phyloP scores from a whole-genome alignment of 2,329 filamentous ascomycete genomes.

The Aureobasidium vineae region DNA sequence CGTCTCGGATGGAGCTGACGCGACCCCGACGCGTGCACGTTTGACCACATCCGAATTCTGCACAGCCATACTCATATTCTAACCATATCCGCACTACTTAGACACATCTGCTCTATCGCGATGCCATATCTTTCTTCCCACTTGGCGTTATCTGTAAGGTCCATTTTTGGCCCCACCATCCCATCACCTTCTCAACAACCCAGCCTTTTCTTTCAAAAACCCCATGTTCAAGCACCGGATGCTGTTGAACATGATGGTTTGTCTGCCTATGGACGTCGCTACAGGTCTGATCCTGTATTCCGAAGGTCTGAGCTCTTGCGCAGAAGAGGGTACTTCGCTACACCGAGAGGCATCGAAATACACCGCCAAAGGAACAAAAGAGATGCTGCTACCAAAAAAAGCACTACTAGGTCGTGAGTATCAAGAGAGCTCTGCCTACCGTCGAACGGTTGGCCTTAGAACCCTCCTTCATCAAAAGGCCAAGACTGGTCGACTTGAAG shows the following conservation, averaged over 20 bases:
- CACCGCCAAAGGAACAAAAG: not conserved
- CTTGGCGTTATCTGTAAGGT: not conserved
- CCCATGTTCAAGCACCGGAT: not conserved
- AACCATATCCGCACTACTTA: not conserved
- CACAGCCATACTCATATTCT: not conserved
- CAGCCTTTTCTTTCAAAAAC: not conserved
- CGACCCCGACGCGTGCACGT: slow-evolving; percentile 7
- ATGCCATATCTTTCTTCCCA: not conserved
- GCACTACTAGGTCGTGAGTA: not conserved
- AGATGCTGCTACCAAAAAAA: not conserved
- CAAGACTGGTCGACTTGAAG: not conserved
- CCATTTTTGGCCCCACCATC: not conserved
- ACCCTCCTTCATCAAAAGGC: too few relatives aligned
- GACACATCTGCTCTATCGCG: not conserved
- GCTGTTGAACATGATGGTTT: too few relatives aligned
- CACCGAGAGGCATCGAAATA: not conserved
- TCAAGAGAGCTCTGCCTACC: not conserved
- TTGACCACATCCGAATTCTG: not conserved
- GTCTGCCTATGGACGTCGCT: not conserved
- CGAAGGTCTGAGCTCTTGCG: not conserved
- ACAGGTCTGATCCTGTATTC: not conserved
- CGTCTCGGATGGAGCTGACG: slow-evolving; percentile 1
- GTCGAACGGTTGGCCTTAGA: not conserved
- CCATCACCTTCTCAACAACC: not conserved
- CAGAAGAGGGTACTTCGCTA: not conserved